Evolutionary conservation across 176 grass and related monocot genomes (phyloP).

Genomic region (Avena sativa): DNA sequence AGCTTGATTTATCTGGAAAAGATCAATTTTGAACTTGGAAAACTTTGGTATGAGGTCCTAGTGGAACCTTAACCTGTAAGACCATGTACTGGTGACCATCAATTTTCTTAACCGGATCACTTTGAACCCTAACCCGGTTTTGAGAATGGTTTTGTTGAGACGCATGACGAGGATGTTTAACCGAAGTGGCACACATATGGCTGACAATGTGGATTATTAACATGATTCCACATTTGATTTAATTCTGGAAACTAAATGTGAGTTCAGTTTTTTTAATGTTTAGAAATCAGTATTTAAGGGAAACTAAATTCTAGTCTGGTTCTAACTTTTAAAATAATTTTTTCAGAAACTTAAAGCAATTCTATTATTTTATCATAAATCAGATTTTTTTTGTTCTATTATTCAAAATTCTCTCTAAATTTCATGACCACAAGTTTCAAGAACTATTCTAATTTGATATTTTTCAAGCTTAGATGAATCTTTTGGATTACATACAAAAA

Average conservation of each 20-base stretch:
- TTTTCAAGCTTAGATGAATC: neutral
- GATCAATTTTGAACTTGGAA: neutral
- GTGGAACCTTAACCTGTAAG: neutral
- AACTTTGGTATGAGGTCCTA: neutral
- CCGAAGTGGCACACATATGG: neutral
- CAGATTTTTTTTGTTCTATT: neutral
- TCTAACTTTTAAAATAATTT: neutral
- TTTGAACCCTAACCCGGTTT: neutral
- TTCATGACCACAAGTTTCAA: neutral
- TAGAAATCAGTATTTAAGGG: neutral
- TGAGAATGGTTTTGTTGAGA: neutral
- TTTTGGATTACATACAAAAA: neutral
- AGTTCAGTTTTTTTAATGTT: neutral
- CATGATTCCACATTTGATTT: constrained; percentile 4
- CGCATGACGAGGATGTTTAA: neutral
- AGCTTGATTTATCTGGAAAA: neutral
- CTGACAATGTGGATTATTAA: constrained; percentile 3
- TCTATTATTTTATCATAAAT: neutral
- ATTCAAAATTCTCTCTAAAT: neutral
- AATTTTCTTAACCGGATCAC: neutral
- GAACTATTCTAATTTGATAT: neutral
- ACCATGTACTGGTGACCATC: neutral
- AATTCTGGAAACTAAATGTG: constrained; percentile 2
- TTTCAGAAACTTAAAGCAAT: neutral
- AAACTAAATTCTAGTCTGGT: neutral